phyloP scores from a whole-genome alignment of 345 rosid genomes.

The Lumnitzera littorea region DNA sequence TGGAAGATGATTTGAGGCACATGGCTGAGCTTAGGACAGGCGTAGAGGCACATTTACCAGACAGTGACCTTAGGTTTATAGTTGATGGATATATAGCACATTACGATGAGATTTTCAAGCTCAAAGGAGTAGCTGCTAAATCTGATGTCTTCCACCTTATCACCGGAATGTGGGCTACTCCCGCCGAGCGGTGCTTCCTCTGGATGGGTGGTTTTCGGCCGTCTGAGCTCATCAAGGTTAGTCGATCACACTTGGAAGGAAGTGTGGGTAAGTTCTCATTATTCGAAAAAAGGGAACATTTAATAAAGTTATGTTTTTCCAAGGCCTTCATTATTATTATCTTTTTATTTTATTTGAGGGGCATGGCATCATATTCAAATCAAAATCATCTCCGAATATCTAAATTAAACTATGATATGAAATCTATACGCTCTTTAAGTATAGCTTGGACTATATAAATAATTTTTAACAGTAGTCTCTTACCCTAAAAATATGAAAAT shows the following conservation, averaged over 20 bases:
- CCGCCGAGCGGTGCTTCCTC: slow-evolving; percentile 92
- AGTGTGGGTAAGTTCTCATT: too few species aligned
- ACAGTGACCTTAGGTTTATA: slow-evolving; percentile 57
- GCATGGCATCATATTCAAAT: too few species aligned
- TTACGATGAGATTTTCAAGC: slow-evolving; percentile 75
- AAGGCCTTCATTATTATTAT: too few species aligned
- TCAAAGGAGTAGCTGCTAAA: slow-evolving; percentile 62
- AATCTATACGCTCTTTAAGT: too few species aligned
- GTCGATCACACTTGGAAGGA: neutral
- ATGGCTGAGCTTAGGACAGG: slow-evolving; percentile 80
- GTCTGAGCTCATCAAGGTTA: slow-evolving; percentile 89
- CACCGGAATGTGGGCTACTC: slow-evolving; percentile 81
- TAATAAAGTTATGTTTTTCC: too few species aligned
- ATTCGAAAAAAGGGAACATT: too few species aligned
- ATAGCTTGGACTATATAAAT: too few species aligned
- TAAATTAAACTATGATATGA: too few species aligned
- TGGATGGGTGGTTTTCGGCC: slow-evolving; percentile 99
- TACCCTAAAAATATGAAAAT: too few species aligned
- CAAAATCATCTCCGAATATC: too few species aligned
- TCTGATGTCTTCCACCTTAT: slow-evolving; percentile 84
- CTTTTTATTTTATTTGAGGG: too few species aligned
- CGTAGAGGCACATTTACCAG: slow-evolving; percentile 66
- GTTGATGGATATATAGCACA: slow-evolving; percentile 80
- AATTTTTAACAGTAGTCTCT: too few species aligned
- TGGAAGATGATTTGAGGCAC: slow-evolving; percentile 78